These are phyloP conservation scores for Fallopia convolvulus DNA, from an alignment of 148 eudicot species.

Conservation along the genomic window DNA sequence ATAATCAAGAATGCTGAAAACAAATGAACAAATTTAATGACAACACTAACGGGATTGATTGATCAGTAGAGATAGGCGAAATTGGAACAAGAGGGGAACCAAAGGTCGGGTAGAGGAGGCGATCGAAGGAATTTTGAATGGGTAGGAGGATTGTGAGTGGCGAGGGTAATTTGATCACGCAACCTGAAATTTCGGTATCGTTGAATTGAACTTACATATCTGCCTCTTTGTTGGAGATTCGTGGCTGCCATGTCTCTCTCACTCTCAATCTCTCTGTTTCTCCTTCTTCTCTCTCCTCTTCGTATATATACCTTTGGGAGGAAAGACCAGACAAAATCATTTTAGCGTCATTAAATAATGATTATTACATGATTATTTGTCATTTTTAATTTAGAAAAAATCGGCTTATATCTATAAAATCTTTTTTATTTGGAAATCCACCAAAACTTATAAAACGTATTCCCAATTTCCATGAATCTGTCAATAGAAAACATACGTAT, in stretches of 20 bases:
- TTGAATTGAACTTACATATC: slow-evolving; percentile 18
- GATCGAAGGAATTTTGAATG: slow-evolving; percentile 4
- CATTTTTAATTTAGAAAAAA: not conserved
- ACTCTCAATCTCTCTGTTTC: slow-evolving; percentile 15
- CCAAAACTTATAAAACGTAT: too few species aligned
- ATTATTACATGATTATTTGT: not conserved
- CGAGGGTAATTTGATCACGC: slow-evolving; percentile 7
- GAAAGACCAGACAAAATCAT: not conserved
- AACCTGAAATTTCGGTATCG: slow-evolving; percentile 28
- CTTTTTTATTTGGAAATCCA: too few species aligned
- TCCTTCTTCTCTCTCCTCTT: slow-evolving; percentile 17
- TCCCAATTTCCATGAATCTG: too few species aligned
- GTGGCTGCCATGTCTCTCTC: slow-evolving; percentile 28
- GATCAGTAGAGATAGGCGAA: not conserved
- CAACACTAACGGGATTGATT: not conserved
- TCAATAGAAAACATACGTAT: too few species aligned
- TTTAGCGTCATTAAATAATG: not conserved
- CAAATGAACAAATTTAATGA: not conserved
- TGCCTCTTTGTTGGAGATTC: slow-evolving; percentile 23
- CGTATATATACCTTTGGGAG: slow-evolving; percentile 13
- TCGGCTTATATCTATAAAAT: too few species aligned
- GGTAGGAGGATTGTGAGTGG: slow-evolving; percentile 1
- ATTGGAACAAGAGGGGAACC: not conserved
- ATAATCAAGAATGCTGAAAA: not conserved
- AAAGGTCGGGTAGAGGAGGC: not conserved